Conservation (phyloP, 225 moss, liverwort and hornwort genomes). For the Polytrichum commune region DNA sequence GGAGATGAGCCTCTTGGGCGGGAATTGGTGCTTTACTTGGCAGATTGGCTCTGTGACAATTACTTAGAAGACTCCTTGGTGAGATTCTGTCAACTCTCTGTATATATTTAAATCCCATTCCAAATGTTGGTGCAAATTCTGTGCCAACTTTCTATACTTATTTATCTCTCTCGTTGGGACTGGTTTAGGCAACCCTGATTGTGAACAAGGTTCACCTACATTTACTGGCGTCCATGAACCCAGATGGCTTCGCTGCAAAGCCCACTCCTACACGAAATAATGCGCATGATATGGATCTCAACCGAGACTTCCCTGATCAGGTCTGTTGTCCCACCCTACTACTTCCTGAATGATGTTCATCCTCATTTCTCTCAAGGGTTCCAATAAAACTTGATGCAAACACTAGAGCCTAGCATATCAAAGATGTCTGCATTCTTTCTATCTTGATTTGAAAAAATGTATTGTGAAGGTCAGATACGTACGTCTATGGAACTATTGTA, state of each 20-base stretch:
- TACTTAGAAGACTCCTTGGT: constrained; percentile 64
- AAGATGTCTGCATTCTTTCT: too few species aligned
- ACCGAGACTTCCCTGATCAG: constrained; percentile 97
- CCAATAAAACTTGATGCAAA: background rate
- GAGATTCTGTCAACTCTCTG: constrained; percentile 7
- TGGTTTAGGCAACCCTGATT: constrained; percentile 75
- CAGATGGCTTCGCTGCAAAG: constrained; percentile 71
- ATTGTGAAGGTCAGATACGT: too few species aligned
- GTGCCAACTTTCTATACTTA: background rate
- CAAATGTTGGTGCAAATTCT: too few species aligned
- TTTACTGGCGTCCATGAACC: constrained; percentile 92
- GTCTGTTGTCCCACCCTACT: constrained; percentile 25
- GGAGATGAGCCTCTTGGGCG: constrained; percentile 88
- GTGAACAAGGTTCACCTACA: constrained; percentile 82
- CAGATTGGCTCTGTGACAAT: constrained; percentile 76
- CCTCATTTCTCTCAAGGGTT: constrained; percentile 1
- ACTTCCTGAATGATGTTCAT: background rate
- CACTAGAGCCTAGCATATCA: too few species aligned
- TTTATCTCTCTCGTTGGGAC: constrained; percentile 4
- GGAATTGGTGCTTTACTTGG: constrained; percentile 65
- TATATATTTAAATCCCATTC: too few species aligned
- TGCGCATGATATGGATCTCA: constrained; percentile 73
- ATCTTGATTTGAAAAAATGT: too few species aligned
- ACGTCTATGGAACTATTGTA: too few species aligned
- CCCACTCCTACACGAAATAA: constrained; percentile 60